Evolutionary conservation across 2,329 filamentous ascomycete genomes (phyloP), one percentile per base, ranked within the genome.

Genomic region (Penicillium expansum): DNA sequence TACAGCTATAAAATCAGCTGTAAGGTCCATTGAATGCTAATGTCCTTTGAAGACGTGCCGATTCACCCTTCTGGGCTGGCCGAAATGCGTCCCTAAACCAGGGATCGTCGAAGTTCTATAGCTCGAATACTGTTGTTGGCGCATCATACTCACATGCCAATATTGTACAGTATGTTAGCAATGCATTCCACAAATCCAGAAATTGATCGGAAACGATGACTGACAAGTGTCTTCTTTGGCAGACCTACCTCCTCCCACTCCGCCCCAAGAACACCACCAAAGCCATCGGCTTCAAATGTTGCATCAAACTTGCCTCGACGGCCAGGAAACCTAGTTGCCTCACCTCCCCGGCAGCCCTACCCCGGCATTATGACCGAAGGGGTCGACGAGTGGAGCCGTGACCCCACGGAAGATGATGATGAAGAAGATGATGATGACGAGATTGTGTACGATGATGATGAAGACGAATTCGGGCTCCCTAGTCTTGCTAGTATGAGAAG

Each of bases 71-170:
- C 78, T 97, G 93, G 93, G 82, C 84, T 58, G 80, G 80, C 55
- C 77, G 81, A 65, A 79, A 82, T 44, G 77, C 81, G 76, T 81
- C 82, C 48, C 71, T 77, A 55, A 79, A 75, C 58, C 83, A 74
- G 78, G 84, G 76, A 76, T 79, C 72, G 76, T 80, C 79, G 76
- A 84, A 79, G 65, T 72, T 78, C 50, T 82, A 83, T 71, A 87
- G 89, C 66, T 78, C 86, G 49, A 85, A 81, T 68, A 84, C 93
- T 60, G 90, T 99, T 35, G 89, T 97, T 58, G 94, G 94, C 65
- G 94, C 94, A 55, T 89, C 92, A 44, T 99, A 99, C 73, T 97
- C 94, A 14, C 94, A 99, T 76, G 91, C 93, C 29, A 92, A 97
- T 77, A 91, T 96, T 71, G 82, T 97, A 67, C 96, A 93, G 75